phyloP scores from a whole-genome alignment of 2,329 filamentous ascomycete species.

The Xylariales sp. region DNA sequence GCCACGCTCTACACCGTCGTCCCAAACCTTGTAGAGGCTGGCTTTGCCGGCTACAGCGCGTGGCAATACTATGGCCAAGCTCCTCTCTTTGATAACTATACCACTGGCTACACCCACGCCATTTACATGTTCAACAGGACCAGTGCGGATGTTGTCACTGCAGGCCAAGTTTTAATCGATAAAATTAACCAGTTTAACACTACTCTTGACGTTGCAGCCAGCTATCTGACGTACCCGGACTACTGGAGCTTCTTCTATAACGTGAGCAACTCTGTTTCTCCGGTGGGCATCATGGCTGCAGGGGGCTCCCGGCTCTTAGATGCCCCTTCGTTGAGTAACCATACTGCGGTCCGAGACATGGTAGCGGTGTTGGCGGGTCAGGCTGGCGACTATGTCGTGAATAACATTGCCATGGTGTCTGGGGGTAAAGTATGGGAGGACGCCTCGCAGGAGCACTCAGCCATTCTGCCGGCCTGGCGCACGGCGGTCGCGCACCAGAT shows the following conservation, averaged over 20 bases:
- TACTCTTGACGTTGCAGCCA: slow-evolving; percentile 15
- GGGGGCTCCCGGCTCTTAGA: slow-evolving; percentile 24
- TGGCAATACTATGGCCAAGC: slow-evolving; percentile 21
- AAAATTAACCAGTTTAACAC: slow-evolving; percentile 13
- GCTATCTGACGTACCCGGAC: slow-evolving; percentile 17
- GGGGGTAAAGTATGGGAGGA: slow-evolving; percentile 25
- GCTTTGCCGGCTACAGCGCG: slow-evolving; percentile 13
- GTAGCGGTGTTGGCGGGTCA: slow-evolving; percentile 21
- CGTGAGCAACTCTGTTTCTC: slow-evolving; percentile 15
- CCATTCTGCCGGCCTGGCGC: slow-evolving; percentile 24
- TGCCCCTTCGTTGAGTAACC: slow-evolving; percentile 13
- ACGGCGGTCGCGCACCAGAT: slow-evolving; percentile 14
- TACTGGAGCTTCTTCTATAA: slow-evolving; percentile 26
- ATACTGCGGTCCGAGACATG: slow-evolving; percentile 13
- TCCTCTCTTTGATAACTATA: slow-evolving; percentile 16
- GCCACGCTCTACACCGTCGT: slow-evolving; percentile 24
- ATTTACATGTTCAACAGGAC: slow-evolving; percentile 22
- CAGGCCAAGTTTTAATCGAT: slow-evolving; percentile 13
- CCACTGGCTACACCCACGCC: slow-evolving; percentile 22
- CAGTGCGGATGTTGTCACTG: slow-evolving; percentile 14
- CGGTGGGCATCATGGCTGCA: slow-evolving; percentile 15
- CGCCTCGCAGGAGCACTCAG: slow-evolving; percentile 17
- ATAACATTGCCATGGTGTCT: slow-evolving; percentile 20
- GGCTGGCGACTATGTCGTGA: slow-evolving; percentile 15
- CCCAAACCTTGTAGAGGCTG: slow-evolving; percentile 21